Evolutionary conservation across 179 eudicot species (phyloP).

Genomic region (Camellia oleifera): DNA sequence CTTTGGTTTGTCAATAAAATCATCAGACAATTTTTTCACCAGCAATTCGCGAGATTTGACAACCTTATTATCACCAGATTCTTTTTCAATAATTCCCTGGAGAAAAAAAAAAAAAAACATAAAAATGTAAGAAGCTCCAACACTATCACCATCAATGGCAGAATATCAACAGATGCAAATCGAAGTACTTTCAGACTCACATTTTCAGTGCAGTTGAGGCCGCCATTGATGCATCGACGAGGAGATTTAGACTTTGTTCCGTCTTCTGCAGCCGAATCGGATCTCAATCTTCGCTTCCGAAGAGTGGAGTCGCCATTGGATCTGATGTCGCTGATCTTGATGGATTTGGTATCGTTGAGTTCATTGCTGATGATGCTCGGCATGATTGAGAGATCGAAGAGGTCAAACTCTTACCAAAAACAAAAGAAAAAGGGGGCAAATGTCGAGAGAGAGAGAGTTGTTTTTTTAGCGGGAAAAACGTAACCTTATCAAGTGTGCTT

Average conservation of each 20-base stretch:
- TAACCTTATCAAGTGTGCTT: neutral
- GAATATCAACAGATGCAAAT: neutral
- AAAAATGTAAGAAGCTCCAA: neutral
- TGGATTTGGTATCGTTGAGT: neutral
- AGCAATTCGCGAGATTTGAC: conserved; percentile 30
- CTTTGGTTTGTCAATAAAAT: conserved; percentile 41
- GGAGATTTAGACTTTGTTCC: conserved; percentile 46
- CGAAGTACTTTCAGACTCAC: conserved; percentile 22
- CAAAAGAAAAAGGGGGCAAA: too few relatives aligned
- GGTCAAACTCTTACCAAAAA: conserved; percentile 6
- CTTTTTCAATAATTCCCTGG: conserved; percentile 39
- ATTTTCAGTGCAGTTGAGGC: conserved; percentile 39
- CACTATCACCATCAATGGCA: neutral
- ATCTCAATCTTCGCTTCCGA: conserved; percentile 45
- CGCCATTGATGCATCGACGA: conserved; percentile 34
- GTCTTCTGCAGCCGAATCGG: conserved; percentile 33
- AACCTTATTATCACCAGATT: neutral
- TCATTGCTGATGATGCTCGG: conserved; percentile 41
- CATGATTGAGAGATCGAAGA: conserved; percentile 23
- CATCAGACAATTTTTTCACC: conserved; percentile 44
- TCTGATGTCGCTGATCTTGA: neutral
- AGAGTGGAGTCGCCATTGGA: conserved; percentile 28
- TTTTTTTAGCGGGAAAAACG: conserved; percentile 19
- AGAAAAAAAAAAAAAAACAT: neutral
- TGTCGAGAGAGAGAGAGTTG: neutral